These are phyloP conservation scores for Boeremia lycopersici DNA, from an alignment of 2,329 filamentous ascomycete genomes.

Conservation along the genomic window DNA sequence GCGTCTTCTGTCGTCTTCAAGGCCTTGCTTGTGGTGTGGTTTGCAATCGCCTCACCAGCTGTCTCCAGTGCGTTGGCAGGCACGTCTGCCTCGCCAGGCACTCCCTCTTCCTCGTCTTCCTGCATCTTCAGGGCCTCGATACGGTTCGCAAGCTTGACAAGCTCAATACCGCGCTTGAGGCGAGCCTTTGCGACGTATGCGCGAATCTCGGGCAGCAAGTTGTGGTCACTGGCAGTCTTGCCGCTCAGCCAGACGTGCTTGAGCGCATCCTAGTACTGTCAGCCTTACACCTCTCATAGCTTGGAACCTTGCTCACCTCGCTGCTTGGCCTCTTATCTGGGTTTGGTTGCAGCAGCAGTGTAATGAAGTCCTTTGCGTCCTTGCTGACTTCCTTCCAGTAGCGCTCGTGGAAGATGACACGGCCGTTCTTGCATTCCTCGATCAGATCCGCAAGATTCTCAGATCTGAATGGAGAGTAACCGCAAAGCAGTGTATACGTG, in stretches of 20 bases:
- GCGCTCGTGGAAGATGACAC: constrained; percentile 92
- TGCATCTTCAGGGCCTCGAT: constrained; percentile 94
- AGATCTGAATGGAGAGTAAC: constrained; percentile 96
- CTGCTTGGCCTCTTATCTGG: constrained; percentile 79
- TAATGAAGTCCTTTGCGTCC: constrained; percentile 95
- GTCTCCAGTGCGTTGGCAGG: constrained; percentile 67
- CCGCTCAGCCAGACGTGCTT: constrained; percentile 88
- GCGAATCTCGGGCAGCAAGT: constrained; percentile 95
- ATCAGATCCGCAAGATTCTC: constrained; percentile 93
- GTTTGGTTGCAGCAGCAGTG: constrained; percentile 76
- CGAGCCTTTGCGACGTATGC: constrained; percentile 91
- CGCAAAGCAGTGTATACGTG: constrained; percentile 96
- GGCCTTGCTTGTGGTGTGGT: constrained; percentile 36
- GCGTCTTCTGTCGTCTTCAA: constrained; percentile 16
- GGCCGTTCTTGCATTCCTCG: constrained; percentile 84
- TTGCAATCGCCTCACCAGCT: constrained; percentile 53
- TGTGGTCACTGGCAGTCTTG: constrained; percentile 90
- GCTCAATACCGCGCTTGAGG: constrained; percentile 90
- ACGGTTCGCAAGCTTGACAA: constrained; percentile 93
- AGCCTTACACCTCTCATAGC: constrained; percentile 5
- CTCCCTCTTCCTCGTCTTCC: constrained; percentile 82
- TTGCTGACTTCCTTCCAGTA: constrained; percentile 98
- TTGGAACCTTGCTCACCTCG: constrained; percentile 58
- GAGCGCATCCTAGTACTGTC: constrained; percentile 68
- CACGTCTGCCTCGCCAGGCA: constrained; percentile 62